Evolutionary conservation across 768 basidiomycete species (phyloP).

Genomic region (Macrolepiota fuliginosa): DNA sequence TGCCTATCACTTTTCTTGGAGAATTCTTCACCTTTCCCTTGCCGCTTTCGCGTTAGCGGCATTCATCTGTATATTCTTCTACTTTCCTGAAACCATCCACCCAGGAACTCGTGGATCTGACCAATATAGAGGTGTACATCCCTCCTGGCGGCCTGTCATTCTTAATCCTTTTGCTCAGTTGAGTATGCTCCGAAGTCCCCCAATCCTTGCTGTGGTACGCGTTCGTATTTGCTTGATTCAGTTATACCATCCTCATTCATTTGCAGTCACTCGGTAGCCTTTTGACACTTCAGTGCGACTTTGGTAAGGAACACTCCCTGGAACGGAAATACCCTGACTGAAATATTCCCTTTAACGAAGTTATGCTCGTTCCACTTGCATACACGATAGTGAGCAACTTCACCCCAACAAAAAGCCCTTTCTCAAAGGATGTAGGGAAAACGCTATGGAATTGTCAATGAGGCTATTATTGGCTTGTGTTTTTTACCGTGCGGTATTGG

Average conservation of each 20-base stretch:
- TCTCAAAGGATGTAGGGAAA: slow-evolving; percentile 39
- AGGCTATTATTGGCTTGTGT: slow-evolving; percentile 56
- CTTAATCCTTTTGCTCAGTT: slow-evolving; percentile 56
- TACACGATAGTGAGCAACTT: slow-evolving; percentile 57
- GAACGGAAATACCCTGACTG: slow-evolving; percentile 29
- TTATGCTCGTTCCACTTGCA: slow-evolving; percentile 60
- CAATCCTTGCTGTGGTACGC: slow-evolving; percentile 49
- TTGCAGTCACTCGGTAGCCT: slow-evolving; percentile 21
- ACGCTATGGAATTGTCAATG: slow-evolving; percentile 53
- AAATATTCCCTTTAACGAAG: slow-evolving; percentile 20
- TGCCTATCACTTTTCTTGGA: slow-evolving; percentile 51
- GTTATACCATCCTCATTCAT: slow-evolving; percentile 18
- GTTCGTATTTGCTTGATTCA: slow-evolving; percentile 7
- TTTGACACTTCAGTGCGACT: slow-evolving; percentile 31
- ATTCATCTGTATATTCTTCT: slow-evolving; percentile 37
- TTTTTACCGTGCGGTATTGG: slow-evolving; percentile 61
- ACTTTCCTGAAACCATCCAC: slow-evolving; percentile 67
- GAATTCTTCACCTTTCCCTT: slow-evolving; percentile 50
- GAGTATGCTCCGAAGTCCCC: slow-evolving; percentile 50
- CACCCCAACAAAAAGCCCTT: neutral
- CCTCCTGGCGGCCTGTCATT: slow-evolving; percentile 30
- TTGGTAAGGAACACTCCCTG: slow-evolving; percentile 37
- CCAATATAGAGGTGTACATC: slow-evolving; percentile 27
- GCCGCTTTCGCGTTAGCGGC: slow-evolving; percentile 39
- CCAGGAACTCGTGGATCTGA: slow-evolving; percentile 57